These are phyloP conservation scores for Solanum virginianum DNA, from an alignment of 257 asterid species.

Conservation along the genomic window DNA sequence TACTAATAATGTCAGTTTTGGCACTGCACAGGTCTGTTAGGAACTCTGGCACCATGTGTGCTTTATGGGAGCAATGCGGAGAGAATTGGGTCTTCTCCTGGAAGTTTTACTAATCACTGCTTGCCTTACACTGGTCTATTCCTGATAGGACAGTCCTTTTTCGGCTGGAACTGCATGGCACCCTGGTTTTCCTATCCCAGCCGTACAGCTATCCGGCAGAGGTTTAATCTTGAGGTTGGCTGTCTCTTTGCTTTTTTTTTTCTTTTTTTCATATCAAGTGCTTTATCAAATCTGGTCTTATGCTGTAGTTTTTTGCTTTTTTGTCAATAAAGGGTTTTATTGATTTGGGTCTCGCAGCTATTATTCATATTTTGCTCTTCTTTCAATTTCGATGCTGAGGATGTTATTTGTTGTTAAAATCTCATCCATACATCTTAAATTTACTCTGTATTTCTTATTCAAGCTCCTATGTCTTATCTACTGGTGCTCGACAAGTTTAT, in stretches of 20 bases:
- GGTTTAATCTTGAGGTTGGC: constrained; percentile 60
- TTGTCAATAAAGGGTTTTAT: neutral
- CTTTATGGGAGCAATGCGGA: constrained; percentile 60
- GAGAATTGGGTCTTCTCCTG: constrained; percentile 47
- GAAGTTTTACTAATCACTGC: constrained; percentile 54
- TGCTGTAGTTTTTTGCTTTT: neutral
- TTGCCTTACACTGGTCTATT: constrained; percentile 66
- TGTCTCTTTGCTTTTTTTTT: neutral
- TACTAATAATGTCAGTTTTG: neutral
- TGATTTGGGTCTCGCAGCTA: neutral
- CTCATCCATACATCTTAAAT: neutral
- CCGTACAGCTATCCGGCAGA: constrained; percentile 63
- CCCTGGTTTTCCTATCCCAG: constrained; percentile 65
- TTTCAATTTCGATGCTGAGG: neutral
- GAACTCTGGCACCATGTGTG: constrained; percentile 65
- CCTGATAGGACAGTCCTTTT: constrained; percentile 43
- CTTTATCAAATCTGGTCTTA: neutral
- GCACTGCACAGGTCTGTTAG: constrained; percentile 45
- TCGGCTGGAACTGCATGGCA: constrained; percentile 68
- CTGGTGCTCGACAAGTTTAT: neutral
- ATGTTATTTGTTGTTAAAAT: neutral
- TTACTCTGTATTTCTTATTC: neutral
- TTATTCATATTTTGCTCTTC: neutral
- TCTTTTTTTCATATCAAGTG: neutral
- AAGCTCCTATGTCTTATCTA: neutral